These are phyloP conservation scores for Actinomucor elegans DNA, from an alignment of 371 early-diverging fungal genomes.

Conservation along the genomic window DNA sequence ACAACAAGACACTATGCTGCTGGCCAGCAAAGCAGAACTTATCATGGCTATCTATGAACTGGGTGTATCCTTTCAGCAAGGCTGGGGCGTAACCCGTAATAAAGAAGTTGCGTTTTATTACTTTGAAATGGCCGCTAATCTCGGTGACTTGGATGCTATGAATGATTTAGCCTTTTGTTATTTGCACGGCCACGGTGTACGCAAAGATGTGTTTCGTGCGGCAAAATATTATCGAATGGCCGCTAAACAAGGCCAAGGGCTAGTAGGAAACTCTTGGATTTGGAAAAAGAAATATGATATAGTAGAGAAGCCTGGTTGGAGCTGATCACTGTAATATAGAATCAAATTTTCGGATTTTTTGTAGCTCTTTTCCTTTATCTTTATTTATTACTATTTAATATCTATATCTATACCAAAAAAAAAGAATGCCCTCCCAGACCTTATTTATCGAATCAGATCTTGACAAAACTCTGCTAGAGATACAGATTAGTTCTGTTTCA, in stretches of 20 bases:
- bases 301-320: not conserved
- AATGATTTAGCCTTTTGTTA: slow-evolving; percentile 78
- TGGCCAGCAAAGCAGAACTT: slow-evolving; percentile 58
- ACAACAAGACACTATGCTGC: slow-evolving; percentile 17
- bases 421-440: slow-evolving; percentile 35
- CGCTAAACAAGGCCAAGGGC: slow-evolving; percentile 74
- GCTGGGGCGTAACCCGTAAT: slow-evolving; percentile 84
- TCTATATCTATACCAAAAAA: no score
- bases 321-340: not conserved
- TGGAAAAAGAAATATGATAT: slow-evolving; percentile 43
- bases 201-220: slow-evolving; percentile 72
- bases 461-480: slow-evolving; percentile 27
- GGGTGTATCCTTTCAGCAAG: slow-evolving; percentile 81
- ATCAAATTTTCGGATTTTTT: no score
- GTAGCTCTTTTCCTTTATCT: no score
- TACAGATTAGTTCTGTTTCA: not conserved
- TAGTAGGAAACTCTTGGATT: slow-evolving; percentile 85
- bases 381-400: no score
- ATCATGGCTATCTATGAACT: slow-evolving; percentile 85
- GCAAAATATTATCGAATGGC: slow-evolving; percentile 86
- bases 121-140: slow-evolving; percentile 83
- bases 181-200: slow-evolving; percentile 76
- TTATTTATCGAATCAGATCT: slow-evolving; percentile 25
- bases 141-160: slow-evolving; percentile 84
- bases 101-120: slow-evolving; percentile 86